Base-by-base conservation (phyloP, 495 filamentous ascomycete genomes). In the Usnea hakonensis region DNA sequence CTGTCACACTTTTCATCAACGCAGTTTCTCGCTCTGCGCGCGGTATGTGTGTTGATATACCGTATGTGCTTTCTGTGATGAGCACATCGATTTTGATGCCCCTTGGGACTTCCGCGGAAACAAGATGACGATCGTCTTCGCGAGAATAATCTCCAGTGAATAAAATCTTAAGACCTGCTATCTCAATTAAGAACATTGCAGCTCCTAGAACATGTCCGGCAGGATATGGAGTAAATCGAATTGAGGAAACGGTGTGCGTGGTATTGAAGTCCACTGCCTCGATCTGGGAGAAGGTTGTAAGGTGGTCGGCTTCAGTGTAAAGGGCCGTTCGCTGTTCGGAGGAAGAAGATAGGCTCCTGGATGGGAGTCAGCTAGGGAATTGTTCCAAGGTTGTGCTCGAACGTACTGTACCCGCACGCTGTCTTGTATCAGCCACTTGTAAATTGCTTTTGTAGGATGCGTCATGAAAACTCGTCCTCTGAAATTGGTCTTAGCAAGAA, bases 381-480 rank as follows among this genome's bases (percentile, higher is more conserved):
- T 41, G 16, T n/a, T 30, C 10, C 63, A 36, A 41, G 19, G 43
- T 6, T 28, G 36, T 33, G 23, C 7, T 38, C 2, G 11, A 21
- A 68, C 76, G 17, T 66, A 79, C 72, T 87, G 85, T 38, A 98
- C 91, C 63, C 94, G 86, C 33, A 98, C 88, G 70, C 89, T 91
- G 75, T 98, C 94, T 72, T 96, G 91, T 57, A 97, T 96, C 38
- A 98, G 81, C 91, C 93, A 97, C 79, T 97, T 97, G 81, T 98
- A 98, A 74, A 98, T 98, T 63, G 94, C 94, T 75, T 97, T 97
- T 30, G 94, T 98, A 7, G 94, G 89, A 77, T 97, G 94, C 32
- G 94, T 98, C 93, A 97, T 98, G 77, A 97, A 97, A 61, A 97
- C 91, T 33, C 92, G 85, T 58, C 94, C 94, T 65, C 88, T 87